Evolutionary conservation across 495 filamentous ascomycete species (phyloP), one percentile per base, ranked within the genome.

Genomic region (Usnea hakonensis): DNA sequence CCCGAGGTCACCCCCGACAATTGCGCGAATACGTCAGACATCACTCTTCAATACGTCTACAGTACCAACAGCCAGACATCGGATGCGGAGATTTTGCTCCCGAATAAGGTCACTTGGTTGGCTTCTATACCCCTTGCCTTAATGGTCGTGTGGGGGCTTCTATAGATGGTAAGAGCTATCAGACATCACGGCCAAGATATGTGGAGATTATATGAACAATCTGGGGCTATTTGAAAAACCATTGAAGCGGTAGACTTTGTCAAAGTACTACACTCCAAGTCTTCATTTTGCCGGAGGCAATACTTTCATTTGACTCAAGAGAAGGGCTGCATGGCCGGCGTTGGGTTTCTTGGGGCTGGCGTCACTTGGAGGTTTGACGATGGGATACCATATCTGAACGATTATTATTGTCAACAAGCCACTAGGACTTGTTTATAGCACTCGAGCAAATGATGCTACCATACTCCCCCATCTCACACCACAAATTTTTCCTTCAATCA

Each of bases 11-110:
- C 84, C 68, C 74, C 78, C 43, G 74, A 83, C 10, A 96, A 96
- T 75, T 96, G 91, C 79, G 89, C 86, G 76, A 96, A 97, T 75
- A 87, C 83, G 61, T 81, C 81, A 56, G 80, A 87, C 57, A 83
- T 95, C 65, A 77, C 80, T 59, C 89, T 93, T 78, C 79, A 89
- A 64, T 81, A 85, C 65, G 77, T 95, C 66, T 96, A 88, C 79
- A 86, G 84, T 26, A 77, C 76, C 36, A 53, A 48, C 21, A 68
- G 66, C 38, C 40, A 65, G 59, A 66, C 58, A 14, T 69, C 69
- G 2, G 62, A 59, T 26, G 69, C 69, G 33, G 35, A 37, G n/a
- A 36, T 57, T 2, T 11, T 50, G 26, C 14, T 55, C 40, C 60
- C 65, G 50, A 43, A 48, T 28, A 56, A 26, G 38, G 17, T 35